These are phyloP conservation scores for Cupressus sempervirens DNA, from an alignment of 75 land plant species.

Conservation along the genomic window DNA sequence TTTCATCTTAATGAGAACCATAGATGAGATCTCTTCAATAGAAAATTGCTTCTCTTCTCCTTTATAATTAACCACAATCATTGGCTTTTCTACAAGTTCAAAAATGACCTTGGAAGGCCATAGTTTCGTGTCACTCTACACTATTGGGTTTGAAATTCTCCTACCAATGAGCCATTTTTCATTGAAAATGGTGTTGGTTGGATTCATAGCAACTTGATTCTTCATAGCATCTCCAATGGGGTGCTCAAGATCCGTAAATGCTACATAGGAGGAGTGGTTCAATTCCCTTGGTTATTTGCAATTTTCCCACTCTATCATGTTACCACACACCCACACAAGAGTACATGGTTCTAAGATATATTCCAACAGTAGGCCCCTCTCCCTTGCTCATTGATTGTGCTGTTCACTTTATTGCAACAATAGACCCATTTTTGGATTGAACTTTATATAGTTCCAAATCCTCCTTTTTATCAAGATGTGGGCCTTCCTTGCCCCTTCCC, in stretches of 20 bases:
- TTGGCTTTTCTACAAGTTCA: constrained; percentile 45
- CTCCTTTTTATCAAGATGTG: no score
- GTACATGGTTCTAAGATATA: constrained; percentile 17
- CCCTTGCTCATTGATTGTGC: not conserved
- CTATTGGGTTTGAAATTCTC: constrained; percentile 25
- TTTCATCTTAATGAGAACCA: constrained; percentile 46
- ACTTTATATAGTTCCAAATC: no score
- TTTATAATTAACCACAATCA: constrained; percentile 35
- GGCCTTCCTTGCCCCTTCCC: no score
- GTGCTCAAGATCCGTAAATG: constrained; percentile 21
- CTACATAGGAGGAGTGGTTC: constrained; percentile 33
- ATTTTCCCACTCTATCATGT: constrained; percentile 14
- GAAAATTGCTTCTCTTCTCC: constrained; percentile 43
- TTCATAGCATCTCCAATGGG: constrained; percentile 10
- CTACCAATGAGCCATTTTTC: constrained; percentile 43
- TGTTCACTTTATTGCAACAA: no score
- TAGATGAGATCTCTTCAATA: constrained; percentile 47
- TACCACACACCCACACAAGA: constrained; percentile 22
- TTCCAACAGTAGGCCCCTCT: constrained; percentile 20
- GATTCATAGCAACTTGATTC: constrained; percentile 21
- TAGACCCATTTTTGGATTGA: no score
- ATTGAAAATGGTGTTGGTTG: constrained; percentile 26
- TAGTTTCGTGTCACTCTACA: constrained; percentile 31
- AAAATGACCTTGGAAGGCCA: constrained; percentile 42
- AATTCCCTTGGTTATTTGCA: constrained; percentile 24